These are phyloP conservation scores for Tetradesmus lagerheimii DNA, from an alignment of 139 green algal species.

Conservation along the genomic window DNA sequence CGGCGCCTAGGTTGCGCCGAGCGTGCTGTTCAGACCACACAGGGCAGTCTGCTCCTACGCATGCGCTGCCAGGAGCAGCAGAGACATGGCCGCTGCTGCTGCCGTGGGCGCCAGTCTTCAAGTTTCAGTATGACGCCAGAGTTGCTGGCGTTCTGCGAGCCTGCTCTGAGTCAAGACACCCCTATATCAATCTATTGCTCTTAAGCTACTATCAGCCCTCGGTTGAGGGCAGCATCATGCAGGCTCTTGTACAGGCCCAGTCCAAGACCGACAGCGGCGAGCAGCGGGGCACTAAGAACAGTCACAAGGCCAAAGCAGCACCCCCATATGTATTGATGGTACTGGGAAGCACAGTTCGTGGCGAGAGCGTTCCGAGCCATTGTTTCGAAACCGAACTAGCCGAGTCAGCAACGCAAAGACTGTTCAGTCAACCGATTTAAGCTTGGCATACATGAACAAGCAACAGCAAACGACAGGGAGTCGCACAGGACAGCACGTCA, in stretches of 20 bases:
- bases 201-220: background rate
- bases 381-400: background rate
- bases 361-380: background rate
- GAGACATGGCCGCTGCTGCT: background rate
- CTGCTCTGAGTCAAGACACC: background rate
- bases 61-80: background rate
- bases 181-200: background rate
- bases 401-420: background rate
- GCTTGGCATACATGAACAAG: background rate
- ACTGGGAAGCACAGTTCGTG: background rate
- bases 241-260: constrained; percentile 29
- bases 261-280: background rate
- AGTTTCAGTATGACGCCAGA: no score
- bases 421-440: background rate
- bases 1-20: background rate
- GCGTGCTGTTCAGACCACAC: background rate
- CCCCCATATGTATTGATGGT: background rate
- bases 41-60: background rate
- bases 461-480: background rate
- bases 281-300: background rate
- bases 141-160: background rate
- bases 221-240: background rate
- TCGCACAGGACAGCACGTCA: background rate
- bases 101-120: no score
- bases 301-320: constrained; percentile 28